phyloP scores from a whole-genome alignment of 73 alveolate species.

The Paramecium sonneborni region DNA sequence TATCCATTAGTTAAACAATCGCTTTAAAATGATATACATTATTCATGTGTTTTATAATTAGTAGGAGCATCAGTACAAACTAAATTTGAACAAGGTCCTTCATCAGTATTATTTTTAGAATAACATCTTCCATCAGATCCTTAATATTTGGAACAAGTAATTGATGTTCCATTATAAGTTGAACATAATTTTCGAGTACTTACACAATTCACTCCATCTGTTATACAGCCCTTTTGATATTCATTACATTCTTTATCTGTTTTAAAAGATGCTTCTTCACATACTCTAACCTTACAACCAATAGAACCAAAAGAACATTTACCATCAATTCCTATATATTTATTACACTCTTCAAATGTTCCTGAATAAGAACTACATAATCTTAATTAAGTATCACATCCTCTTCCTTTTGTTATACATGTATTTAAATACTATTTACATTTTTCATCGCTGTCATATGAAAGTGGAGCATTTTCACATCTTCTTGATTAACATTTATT shows the following conservation, averaged over 20 bases:
- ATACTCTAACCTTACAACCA: background rate
- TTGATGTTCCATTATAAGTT: background rate
- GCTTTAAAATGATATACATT: background rate
- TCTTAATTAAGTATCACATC: background rate
- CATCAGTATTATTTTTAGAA: background rate
- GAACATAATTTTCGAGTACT: background rate
- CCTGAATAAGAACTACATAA: constrained; percentile 2
- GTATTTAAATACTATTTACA: background rate
- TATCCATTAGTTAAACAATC: background rate
- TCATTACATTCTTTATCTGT: background rate
- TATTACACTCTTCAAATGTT: background rate
- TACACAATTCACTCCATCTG: constrained; percentile 28
- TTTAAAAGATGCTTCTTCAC: background rate
- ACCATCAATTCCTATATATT: constrained; percentile 31
- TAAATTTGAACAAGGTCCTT: background rate
- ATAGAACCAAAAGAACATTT: background rate
- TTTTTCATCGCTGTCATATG: background rate
- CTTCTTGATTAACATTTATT: background rate
- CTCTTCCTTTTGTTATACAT: constrained; percentile 16
- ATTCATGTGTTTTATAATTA: background rate
- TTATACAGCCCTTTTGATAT: constrained; percentile 27
- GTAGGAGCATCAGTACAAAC: constrained; percentile 2
- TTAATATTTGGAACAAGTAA: background rate
- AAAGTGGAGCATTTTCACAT: constrained; percentile 6
- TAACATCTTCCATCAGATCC: constrained; percentile 43